Evolutionary conservation across 2,329 filamentous ascomycete genomes (phyloP).

Genomic region (Setomelanomma holmii): DNA sequence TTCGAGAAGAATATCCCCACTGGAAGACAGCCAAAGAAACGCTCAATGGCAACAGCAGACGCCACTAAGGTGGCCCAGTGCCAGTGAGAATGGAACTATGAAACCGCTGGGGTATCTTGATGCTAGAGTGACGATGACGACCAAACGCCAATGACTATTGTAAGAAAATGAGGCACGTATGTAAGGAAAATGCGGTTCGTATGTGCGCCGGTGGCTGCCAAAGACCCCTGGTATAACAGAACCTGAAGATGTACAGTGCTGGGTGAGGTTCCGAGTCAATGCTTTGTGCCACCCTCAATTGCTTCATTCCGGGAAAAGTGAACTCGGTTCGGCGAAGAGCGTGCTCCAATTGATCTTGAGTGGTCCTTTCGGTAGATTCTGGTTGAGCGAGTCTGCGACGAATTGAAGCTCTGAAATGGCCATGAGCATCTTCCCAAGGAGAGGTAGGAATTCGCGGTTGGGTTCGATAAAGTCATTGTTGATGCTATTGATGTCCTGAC

Average conservation of each 20-base stretch:
- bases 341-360: background rate
- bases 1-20: no score
- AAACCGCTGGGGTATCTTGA: conserved; percentile 4
- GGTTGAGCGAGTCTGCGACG: conserved; percentile 8
- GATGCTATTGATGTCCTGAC: conserved; percentile 8
- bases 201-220: background rate
- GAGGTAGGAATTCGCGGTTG: conserved; percentile 7
- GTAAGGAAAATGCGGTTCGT: background rate
- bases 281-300: no score
- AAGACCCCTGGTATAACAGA: background rate
- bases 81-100: background rate
- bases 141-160: background rate
- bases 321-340: no score
- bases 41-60: no score
- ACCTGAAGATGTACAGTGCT: no score
- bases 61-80: background rate
- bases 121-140: background rate
- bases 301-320: no score
- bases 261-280: background rate
- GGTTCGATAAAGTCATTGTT: conserved; percentile 11
- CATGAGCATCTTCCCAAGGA: conserved; percentile 2
- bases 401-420: conserved; percentile 5
- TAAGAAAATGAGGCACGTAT: background rate
- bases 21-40: no score
- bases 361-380: conserved; percentile 10